Base-by-base conservation (phyloP, 371 early-diverging fungal species). In the Blakeslea trispora region DNA sequence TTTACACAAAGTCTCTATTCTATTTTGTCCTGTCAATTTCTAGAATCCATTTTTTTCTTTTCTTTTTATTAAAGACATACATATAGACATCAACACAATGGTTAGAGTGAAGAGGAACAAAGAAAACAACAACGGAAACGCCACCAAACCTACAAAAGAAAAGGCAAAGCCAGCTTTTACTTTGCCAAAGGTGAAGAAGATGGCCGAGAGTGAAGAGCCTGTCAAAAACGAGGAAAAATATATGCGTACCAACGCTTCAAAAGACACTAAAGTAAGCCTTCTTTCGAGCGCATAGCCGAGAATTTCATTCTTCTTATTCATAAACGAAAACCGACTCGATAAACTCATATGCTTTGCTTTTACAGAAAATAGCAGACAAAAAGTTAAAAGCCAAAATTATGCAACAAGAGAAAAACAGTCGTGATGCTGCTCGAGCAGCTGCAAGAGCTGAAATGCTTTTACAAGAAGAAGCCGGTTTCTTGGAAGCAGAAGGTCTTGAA, bases 401-500 rank as follows among this genome's bases (percentile, higher is more conserved):
- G 34, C 79, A 79, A 52, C 77, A 81, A 54, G 85, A 88, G 55
- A 81, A 79, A 40, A 73, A 81, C 41, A 75, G 69, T 40, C 64
- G 83, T n/a, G 89, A 88, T 24, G 93, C 91, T 9, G 88, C 87
- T 11, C 57, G 71, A 43, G 82, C 88, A 52, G 93, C 93, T 1
- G 92, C 91, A 0, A 82, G 88, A 47, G 71, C 89, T 23, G 93
- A 92, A 55, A 58, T 91, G 53, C 78, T 96, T 44, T 72, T 90
- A 44, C 79, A 88, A 1, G 88, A 91, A 66, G 85, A 88, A 18
- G 85, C 79, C 1, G 95, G 82, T 51, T 89, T 64, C 56, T 68
- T 99, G 37, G 94, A 94, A 71, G 91, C 93, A 2, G 95, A 95
- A 63, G 91, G 90, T 2, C 71, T 94, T 54, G 96, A 97, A 74